These are phyloP conservation scores for Dentipellis fragilis DNA, from an alignment of 768 basidiomycete species.

Conservation along the genomic window DNA sequence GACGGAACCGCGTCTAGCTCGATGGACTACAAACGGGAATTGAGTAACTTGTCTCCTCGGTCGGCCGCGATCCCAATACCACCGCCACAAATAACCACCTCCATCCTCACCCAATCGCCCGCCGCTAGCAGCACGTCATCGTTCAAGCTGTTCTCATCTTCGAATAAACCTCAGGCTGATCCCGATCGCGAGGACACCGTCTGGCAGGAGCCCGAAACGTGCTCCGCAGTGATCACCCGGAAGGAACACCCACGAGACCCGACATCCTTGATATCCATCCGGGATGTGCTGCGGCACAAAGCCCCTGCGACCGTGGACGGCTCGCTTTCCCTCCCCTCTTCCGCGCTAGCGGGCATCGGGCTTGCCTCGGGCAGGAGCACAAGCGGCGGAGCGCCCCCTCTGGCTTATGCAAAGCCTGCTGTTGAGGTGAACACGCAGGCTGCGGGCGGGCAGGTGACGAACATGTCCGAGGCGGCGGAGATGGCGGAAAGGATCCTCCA, in stretches of 20 bases:
- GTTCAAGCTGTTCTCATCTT: constrained; percentile 38
- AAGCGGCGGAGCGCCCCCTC: constrained; percentile 19
- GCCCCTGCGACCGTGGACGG: constrained; percentile 25
- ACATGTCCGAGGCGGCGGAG: constrained; percentile 24
- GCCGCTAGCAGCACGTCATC: constrained; percentile 24
- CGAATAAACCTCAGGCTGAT: constrained; percentile 32
- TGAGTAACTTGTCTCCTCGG: constrained; percentile 19
- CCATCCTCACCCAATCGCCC: constrained; percentile 13
- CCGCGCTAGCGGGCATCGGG: constrained; percentile 12
- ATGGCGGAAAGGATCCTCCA: constrained; percentile 36
- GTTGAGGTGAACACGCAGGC: constrained; percentile 42
- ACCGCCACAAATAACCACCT: background rate
- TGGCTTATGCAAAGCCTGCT: constrained; percentile 48
- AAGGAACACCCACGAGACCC: constrained; percentile 57
- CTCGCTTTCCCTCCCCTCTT: constrained; percentile 13
- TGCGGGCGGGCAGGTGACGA: constrained; percentile 39
- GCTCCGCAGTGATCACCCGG: constrained; percentile 47
- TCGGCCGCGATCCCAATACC: background rate
- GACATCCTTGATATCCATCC: constrained; percentile 43
- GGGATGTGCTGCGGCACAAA: constrained; percentile 54
- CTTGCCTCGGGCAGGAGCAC: constrained; percentile 13
- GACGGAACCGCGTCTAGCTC: constrained; percentile 29
- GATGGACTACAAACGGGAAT: constrained; percentile 41
- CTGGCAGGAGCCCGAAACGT: constrained; percentile 54
- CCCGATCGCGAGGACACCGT: constrained; percentile 48